A percentile compares a stretch with the other conserved stretches of the same genome.
Evolutionary conservation across 2,329 filamentous ascomycete species (phyloP).

Genomic region (Penicillium occitanis): DNA sequence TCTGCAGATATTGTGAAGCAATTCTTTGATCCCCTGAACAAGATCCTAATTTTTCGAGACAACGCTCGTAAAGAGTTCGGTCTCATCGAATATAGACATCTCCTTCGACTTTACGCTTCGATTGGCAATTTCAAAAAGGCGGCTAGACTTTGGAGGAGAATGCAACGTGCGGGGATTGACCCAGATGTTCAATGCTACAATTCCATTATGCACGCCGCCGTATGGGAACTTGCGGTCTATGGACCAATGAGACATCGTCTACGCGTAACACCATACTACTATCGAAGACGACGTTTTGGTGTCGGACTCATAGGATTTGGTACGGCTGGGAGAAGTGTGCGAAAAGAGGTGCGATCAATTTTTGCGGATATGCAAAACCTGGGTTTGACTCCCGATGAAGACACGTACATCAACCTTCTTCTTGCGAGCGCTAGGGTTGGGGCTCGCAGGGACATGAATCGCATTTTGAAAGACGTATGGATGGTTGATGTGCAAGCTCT

Average conservation of each 20-base stretch:
- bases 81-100: conserved; percentile 52
- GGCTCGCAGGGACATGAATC: conserved; percentile 47
- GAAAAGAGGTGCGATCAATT: conserved; percentile 37
- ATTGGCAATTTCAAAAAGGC: conserved; percentile 49
- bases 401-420: conserved; percentile 56
- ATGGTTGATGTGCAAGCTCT: conserved; percentile 52
- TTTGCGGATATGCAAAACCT: conserved; percentile 51
- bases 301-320: conserved; percentile 34
- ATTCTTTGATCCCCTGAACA: conserved; percentile 42
- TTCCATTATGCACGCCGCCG: conserved; percentile 51
- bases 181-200: conserved; percentile 58
- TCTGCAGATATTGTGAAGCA: conserved; percentile 27
- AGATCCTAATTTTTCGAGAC: conserved; percentile 37
- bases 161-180: conserved; percentile 38
- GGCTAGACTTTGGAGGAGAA: conserved; percentile 48
- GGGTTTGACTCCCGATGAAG: conserved; percentile 50
- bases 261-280: conserved; percentile 35
- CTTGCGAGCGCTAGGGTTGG: conserved; percentile 55
- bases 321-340: conserved; percentile 35
- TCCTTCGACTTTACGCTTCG: conserved; percentile 54
- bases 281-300: conserved; percentile 31
- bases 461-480: conserved; percentile 55
- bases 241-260: conserved; percentile 42
- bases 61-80: conserved; percentile 43
- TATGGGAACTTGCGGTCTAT: conserved; percentile 48